Conservation (phyloP, 352 stramenopile genomes). For the Phytophthora pinifolia region DNA sequence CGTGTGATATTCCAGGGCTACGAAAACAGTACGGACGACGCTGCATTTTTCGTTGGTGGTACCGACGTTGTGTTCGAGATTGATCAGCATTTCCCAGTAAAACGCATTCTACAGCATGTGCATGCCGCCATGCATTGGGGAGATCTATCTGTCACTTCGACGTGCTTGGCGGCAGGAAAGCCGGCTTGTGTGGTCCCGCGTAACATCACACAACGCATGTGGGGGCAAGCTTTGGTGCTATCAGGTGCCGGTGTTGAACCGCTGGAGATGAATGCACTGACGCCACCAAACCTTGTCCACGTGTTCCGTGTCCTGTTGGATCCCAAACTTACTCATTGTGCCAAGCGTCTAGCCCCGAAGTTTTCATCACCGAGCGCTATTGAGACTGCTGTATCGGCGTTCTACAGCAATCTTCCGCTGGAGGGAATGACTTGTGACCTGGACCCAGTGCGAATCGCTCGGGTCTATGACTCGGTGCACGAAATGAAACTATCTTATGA, state of each 20-base stretch:
- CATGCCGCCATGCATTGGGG: conserved; percentile 53
- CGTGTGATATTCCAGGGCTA: conserved; percentile 63
- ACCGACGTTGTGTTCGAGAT: conserved; percentile 52
- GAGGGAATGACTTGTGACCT: conserved; percentile 73
- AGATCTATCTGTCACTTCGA: conserved; percentile 54
- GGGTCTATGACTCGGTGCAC: conserved; percentile 59
- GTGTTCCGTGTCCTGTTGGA: conserved; percentile 44
- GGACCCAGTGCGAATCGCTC: conserved; percentile 58
- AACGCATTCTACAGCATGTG: conserved; percentile 41
- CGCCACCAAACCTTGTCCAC: conserved; percentile 39
- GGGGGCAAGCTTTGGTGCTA: conserved; percentile 49
- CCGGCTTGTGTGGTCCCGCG: conserved; percentile 52
- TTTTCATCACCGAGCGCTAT: conserved; percentile 43
- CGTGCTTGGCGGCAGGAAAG: conserved; percentile 44
- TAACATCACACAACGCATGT: conserved; percentile 49
- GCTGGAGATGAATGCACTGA: conserved; percentile 49
- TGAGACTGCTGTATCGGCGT: conserved; percentile 47
- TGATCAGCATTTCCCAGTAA: conserved; percentile 37
- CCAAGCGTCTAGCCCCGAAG: conserved; percentile 39
- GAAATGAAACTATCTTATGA: conserved; percentile 82
- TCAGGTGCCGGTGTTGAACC: conserved; percentile 42
- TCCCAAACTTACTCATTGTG: conserved; percentile 34
- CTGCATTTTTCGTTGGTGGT: conserved; percentile 33
- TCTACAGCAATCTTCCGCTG: conserved; percentile 69
- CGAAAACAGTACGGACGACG: conserved; percentile 31